Base-by-base conservation (phyloP, 2,329 filamentous ascomycete species). In the Exophiala sp. region DNA sequence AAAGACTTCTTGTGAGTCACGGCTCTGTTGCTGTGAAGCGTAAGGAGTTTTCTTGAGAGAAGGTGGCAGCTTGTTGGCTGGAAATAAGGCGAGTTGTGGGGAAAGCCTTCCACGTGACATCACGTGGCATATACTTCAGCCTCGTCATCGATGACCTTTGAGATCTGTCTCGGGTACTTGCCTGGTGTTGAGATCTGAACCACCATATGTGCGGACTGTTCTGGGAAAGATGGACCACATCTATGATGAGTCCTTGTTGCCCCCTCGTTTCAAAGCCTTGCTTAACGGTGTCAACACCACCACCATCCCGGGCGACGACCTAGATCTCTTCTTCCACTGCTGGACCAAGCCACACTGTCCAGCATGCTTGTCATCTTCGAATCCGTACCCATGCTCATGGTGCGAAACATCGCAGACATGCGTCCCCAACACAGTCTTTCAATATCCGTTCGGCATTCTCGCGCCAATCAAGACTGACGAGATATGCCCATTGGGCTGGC, bases 401-500 rank as follows among this genome's bases (percentile, higher is more conserved):
- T 63, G 62, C 41, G 60, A 54, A 8, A 59, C 54, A 63, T 73
- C 71, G 2, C 70, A 69, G 44, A 66, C 67, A 16, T 75, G 72
- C 52, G 69, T 74, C 21, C 69, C 71, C 1, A 74, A 72, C 52
- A 58, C 58, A 5, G 40, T 61, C 42, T 57, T 54, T 24, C 56
- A 60, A 24, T 58, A 65, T 21, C 63, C 61, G 12, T 55, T 73
- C 35, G 69, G 69, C 0, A 70, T 75, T 43, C 57, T 75, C 39
- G 65, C 71, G 6, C 72, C 72, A 1, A 50, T 75, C 8, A 43
- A 62, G 32, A 66, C 68, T 7, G 55, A 61, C 3, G 52, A 63
- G 3, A 69, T 75, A 50, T 75, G 72, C 49, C 71, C 72, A 0
- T 63, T 74, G 20, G 69, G 66, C 2, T 61, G 66, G 16, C 65